Percentiles rank a stretch among this genome's conserved stretches.
Evolutionary conservation across 441 rosid genomes (phyloP).

Genomic region (Adansonia madagascariensis): DNA sequence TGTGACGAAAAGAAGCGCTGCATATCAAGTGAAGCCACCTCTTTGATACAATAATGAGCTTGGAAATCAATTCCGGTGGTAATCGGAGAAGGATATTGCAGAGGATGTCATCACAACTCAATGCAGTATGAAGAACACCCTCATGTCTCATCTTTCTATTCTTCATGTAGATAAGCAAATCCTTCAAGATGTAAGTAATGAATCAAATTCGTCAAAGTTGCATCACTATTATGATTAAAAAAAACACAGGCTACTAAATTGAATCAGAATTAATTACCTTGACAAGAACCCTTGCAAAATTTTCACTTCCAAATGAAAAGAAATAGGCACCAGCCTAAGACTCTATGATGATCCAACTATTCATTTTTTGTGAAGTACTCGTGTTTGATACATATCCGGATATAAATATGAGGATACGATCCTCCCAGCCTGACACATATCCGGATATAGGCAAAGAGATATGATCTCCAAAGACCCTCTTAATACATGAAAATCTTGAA

Average conservation of each 20-base stretch:
- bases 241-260: background rate
- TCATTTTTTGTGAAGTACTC: too few relatives aligned
- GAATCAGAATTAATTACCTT: background rate
- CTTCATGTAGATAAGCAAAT: constrained; percentile 22
- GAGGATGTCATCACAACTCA: constrained; percentile 51
- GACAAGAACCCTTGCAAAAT: background rate
- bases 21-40: constrained; percentile 57
- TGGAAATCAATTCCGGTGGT: constrained; percentile 50
- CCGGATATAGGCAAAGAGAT: background rate
- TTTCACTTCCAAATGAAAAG: constrained; percentile 10
- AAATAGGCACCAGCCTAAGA: background rate
- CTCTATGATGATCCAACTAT: too few relatives aligned
- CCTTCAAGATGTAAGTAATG: constrained; percentile 12
- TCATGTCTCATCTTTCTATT: constrained; percentile 24
- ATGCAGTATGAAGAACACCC: constrained; percentile 37
- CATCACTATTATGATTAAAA: background rate
- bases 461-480: background rate
- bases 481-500: too few relatives aligned
- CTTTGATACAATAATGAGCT: constrained; percentile 52
- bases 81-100: constrained; percentile 49
- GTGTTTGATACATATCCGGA: background rate
- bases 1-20: constrained; percentile 46
- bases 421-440: background rate
- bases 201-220: constrained; percentile 10
- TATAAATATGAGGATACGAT: background rate